Conservation (phyloP, 2,329 filamentous ascomycete genomes). For the Hypoxylon rubiginosum region DNA sequence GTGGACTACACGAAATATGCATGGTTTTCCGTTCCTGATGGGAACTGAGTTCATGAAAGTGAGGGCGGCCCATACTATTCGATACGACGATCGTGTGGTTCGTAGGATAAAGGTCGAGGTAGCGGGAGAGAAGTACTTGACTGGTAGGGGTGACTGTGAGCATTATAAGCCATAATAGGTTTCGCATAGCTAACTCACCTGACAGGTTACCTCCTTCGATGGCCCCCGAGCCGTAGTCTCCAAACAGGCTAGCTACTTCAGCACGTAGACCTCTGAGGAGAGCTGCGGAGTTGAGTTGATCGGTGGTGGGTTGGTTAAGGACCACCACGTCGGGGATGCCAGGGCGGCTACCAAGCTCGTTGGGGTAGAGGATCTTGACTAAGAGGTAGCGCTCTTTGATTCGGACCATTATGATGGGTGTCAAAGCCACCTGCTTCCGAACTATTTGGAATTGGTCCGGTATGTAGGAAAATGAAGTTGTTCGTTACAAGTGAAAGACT, state of each 20-base stretch:
- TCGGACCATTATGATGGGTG: slow-evolving; percentile 79
- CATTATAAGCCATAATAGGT: slow-evolving; percentile 1
- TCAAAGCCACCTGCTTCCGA: not conserved
- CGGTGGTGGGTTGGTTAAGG: slow-evolving; percentile 83
- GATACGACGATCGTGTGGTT: slow-evolving; percentile 84
- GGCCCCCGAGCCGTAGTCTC: slow-evolving; percentile 87
- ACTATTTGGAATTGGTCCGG: not conserved
- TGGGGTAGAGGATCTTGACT: slow-evolving; percentile 92
- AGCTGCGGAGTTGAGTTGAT: slow-evolving; percentile 74
- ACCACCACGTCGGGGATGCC: slow-evolving; percentile 73
- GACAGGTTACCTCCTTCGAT: slow-evolving; percentile 74
- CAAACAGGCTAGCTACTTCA: slow-evolving; percentile 80
- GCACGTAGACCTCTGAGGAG: slow-evolving; percentile 78
- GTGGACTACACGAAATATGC: slow-evolving; percentile 85
- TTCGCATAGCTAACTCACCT: slow-evolving; percentile 62
- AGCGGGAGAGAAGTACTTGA: slow-evolving; percentile 93
- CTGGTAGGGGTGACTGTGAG: slow-evolving; percentile 60
- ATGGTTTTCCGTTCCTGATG: slow-evolving; percentile 70
- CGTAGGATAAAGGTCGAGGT: slow-evolving; percentile 95
- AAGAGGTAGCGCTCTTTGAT: slow-evolving; percentile 96
- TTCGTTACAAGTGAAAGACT: not conserved
- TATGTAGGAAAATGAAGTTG: not conserved
- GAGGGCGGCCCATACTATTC: slow-evolving; percentile 90
- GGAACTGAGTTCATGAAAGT: slow-evolving; percentile 82
- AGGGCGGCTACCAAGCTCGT: slow-evolving; percentile 58